Evolutionary conservation across 768 basidiomycete genomes (phyloP).

Genomic region (Glaciozyma martinii): DNA sequence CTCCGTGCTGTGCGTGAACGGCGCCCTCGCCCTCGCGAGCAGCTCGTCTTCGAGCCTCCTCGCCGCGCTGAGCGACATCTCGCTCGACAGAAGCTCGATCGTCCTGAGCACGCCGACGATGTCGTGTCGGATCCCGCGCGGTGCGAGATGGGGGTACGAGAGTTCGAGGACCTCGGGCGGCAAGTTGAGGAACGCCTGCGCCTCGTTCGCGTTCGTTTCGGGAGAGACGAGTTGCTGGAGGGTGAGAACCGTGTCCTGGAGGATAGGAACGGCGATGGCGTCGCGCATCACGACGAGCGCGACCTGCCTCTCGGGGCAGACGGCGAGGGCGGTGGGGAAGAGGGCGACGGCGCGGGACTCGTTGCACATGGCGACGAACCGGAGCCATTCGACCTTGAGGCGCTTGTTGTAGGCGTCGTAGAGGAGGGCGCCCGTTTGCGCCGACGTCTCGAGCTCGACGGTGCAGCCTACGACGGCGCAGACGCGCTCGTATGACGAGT

Average conservation of each 20-base stretch:
- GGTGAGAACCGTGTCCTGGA: constrained; percentile 10
- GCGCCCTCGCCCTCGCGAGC: constrained; percentile 1
- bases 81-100: not conserved
- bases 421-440: constrained; percentile 68
- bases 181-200: not conserved
- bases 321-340: constrained; percentile 20
- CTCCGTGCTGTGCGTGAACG: constrained; percentile 13
- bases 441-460: constrained; percentile 60
- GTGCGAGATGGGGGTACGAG: constrained; percentile 8
- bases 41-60: constrained; percentile 13
- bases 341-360: constrained; percentile 17
- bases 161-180: not conserved
- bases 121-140: constrained; percentile 5
- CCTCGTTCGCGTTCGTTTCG: too few species aligned
- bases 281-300: constrained; percentile 23
- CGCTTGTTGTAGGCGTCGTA: constrained; percentile 73
- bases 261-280: constrained; percentile 16
- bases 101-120: constrained; percentile 7
- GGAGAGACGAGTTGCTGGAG: not conserved
- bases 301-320: constrained; percentile 11
- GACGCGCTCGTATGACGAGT: constrained; percentile 61
- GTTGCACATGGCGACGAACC: constrained; percentile 60
- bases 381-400: constrained; percentile 88
- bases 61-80: not conserved
- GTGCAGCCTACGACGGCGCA: constrained; percentile 79